These are phyloP conservation scores for Vigna nakashimae DNA, from an alignment of 306 rosid species.

Conservation along the genomic window DNA sequence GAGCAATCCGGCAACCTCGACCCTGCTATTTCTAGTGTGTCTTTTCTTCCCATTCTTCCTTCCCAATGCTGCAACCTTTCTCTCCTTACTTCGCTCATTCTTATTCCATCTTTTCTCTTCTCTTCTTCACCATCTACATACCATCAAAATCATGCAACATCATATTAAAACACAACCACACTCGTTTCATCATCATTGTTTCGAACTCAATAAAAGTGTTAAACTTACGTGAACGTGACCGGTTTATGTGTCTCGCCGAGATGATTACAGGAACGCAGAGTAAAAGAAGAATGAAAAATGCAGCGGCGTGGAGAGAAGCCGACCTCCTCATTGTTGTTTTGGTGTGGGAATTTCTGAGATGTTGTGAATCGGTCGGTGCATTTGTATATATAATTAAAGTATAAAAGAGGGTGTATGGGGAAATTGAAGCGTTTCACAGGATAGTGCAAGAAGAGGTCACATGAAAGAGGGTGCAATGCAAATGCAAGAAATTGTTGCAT, in stretches of 20 bases:
- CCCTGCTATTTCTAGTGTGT: slow-evolving; percentile 44
- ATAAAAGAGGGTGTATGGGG: not conserved
- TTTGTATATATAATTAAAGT: slow-evolving; percentile 8
- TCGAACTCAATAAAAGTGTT: too few relatives aligned
- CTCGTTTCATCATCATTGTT: too few relatives aligned
- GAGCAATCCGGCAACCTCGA: slow-evolving; percentile 60
- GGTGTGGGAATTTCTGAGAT: not conserved
- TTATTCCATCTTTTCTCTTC: slow-evolving; percentile 7
- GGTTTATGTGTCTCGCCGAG: slow-evolving; percentile 61
- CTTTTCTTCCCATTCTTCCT: slow-evolving; percentile 7
- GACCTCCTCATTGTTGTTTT: slow-evolving; percentile 49
- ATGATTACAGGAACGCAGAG: slow-evolving; percentile 52
- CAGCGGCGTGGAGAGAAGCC: slow-evolving; percentile 21
- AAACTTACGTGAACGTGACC: slow-evolving; percentile 49
- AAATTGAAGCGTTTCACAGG: slow-evolving; percentile 50
- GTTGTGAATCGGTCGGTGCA: not conserved
- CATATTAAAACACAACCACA: not conserved
- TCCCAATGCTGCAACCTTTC: slow-evolving; percentile 19
- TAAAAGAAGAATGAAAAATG: slow-evolving; percentile 40
- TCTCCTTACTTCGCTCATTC: not conserved
- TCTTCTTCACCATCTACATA: not conserved
- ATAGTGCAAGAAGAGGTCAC: slow-evolving; percentile 23
- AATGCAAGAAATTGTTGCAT: slow-evolving; percentile 14
- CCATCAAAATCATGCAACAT: not conserved
- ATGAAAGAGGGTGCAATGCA: slow-evolving; percentile 52